Conservation (phyloP, 2,329 filamentous ascomycete genomes). For the Fusarium duplospermum region DNA sequence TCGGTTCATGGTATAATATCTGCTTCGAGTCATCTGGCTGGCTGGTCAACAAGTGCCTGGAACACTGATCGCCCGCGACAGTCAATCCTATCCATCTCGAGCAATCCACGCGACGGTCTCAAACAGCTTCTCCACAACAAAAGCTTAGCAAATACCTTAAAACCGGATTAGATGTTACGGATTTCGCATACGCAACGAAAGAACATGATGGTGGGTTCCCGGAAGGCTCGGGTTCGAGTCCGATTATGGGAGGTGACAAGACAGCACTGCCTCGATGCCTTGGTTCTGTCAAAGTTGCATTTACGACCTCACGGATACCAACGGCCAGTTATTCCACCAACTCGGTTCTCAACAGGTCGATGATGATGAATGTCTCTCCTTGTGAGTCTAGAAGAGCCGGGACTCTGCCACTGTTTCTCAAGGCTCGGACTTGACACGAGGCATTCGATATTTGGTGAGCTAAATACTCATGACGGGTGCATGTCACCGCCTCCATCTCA, state of each 20-base stretch:
- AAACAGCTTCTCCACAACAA: constrained; percentile 35
- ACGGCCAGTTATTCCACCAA: neutral
- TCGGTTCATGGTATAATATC: neutral
- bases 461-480: neutral
- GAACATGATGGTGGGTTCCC: neutral
- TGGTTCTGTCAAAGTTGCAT: neutral
- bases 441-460: neutral
- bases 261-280: neutral
- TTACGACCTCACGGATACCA: constrained; percentile 1
- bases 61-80: neutral
- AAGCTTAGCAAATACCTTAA: constrained; percentile 34
- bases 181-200: neutral
- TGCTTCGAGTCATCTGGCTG: constrained; percentile 6
- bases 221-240: neutral
- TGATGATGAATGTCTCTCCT: constrained; percentile 7
- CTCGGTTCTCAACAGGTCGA: neutral
- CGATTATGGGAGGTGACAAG: neutral
- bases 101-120: constrained; percentile 26
- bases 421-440: neutral
- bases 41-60: constrained; percentile 6
- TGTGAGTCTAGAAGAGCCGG: neutral
- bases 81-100: neutral
- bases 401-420: neutral
- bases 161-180: neutral
- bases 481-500: neutral